phyloP scores from a whole-genome alignment of 768 basidiomycete genomes.

The Rhodotorula kratochvilovae region DNA sequence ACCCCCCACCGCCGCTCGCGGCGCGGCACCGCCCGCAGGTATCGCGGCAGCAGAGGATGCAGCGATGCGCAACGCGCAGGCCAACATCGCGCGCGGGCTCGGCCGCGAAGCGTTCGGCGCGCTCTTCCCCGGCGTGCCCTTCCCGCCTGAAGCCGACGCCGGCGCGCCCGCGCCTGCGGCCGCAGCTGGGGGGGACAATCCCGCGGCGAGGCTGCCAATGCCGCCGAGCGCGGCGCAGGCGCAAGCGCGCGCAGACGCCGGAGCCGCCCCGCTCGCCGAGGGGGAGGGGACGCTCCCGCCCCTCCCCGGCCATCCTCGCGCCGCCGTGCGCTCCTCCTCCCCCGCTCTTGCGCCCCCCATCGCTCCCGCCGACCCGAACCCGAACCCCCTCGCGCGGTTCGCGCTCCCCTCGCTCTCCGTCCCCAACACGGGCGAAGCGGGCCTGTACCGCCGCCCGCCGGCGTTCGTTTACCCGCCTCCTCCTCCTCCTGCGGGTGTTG shows the following conservation, averaged over 20 bases:
- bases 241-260: neutral
- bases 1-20: conserved; percentile 33
- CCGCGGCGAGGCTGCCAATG: neutral
- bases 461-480: conserved; percentile 26
- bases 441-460: conserved; percentile 23
- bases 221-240: neutral
- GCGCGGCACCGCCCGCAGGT: neutral
- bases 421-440: conserved; percentile 31
- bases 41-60: conserved; percentile 37
- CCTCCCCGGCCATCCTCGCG: no score
- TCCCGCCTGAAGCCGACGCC: conserved; percentile 26
- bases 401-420: conserved; percentile 32
- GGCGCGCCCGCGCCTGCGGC: no score
- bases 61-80: conserved; percentile 46
- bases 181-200: no score
- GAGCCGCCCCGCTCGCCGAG: no score
- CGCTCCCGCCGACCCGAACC: neutral
- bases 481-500: neutral
- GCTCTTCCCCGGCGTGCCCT: conserved; percentile 43
- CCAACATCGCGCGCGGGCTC: conserved; percentile 38
- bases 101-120: conserved; percentile 40
- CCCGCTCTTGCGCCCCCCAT: neutral
- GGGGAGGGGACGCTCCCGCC: conserved; percentile 45
- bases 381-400: conserved; percentile 32
- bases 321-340: neutral